Percentiles rank a stretch among this genome's conserved stretches.
Conservation (phyloP, 495 filamentous ascomycete species). For the Xylaria curta region DNA sequence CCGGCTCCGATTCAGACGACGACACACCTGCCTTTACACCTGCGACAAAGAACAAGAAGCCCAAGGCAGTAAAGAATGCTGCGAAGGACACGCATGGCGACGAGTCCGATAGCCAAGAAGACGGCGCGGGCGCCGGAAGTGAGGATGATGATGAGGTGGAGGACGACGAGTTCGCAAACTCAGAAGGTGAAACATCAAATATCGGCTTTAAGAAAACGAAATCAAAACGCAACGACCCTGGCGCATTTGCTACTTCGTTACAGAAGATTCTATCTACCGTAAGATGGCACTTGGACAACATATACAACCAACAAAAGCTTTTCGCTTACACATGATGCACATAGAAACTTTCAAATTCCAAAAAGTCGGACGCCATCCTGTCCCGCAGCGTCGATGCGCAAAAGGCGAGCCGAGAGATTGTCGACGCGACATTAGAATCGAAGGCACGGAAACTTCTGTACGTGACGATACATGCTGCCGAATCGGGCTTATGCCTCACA, state of each 20-base stretch:
- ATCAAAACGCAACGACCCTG: conserved; percentile 86
- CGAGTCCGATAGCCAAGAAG: conserved; percentile 43
- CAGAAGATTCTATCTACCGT: conserved; percentile 80
- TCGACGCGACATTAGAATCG: conserved; percentile 77
- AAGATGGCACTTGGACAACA: background rate
- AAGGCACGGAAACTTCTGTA: conserved; percentile 66
- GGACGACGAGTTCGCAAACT: conserved; percentile 39
- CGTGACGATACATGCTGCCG: background rate
- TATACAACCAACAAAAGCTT: background rate
- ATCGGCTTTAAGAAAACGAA: conserved; percentile 51
- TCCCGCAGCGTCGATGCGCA: conserved; percentile 75
- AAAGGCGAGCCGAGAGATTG: conserved; percentile 66
- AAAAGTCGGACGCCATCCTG: conserved; percentile 86
- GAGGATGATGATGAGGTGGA: conserved; percentile 39
- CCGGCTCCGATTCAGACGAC: conserved; percentile 47
- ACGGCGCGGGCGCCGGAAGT: conserved; percentile 29
- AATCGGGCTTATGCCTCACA: background rate
- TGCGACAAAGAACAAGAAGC: conserved; percentile 30
- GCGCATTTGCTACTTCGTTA: conserved; percentile 88
- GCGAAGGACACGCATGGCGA: conserved; percentile 39
- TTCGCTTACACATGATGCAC: background rate
- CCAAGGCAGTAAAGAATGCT: conserved; percentile 33
- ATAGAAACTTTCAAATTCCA: conserved; percentile 75
- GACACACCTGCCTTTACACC: conserved; percentile 29
- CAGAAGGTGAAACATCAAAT: conserved; percentile 43